Percentiles rank a stretch among this genome's conserved stretches.
Evolutionary conservation across 495 filamentous ascomycete species (phyloP).

Genomic region (Penicillium paradoxum): DNA sequence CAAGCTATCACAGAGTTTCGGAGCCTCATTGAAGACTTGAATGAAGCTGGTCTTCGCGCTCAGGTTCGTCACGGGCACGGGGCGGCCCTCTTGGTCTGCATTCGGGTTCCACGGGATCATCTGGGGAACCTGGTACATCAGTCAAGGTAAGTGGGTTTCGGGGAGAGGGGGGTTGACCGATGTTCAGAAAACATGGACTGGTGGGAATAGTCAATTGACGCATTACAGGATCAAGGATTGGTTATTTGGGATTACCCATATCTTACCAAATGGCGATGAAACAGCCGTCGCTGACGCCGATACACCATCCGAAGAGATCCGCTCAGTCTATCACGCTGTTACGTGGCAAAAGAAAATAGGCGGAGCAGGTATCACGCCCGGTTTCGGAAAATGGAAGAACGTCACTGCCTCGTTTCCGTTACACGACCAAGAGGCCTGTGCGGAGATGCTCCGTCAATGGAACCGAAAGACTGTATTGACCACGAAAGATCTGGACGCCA

Average conservation of each 20-base stretch:
- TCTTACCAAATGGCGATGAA: conserved; percentile 55
- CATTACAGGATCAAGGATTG: conserved; percentile 78
- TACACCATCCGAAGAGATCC: conserved; percentile 83
- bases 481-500: conserved; percentile 68
- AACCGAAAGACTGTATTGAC: conserved; percentile 67
- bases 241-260: conserved; percentile 77
- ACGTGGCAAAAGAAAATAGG: conserved; percentile 74
- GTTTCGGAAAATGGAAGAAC: conserved; percentile 73
- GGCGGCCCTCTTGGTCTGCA: conserved; percentile 72
- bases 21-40: conserved; percentile 67
- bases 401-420: conserved; percentile 84
- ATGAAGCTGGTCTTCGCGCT: conserved; percentile 68
- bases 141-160: conserved; percentile 44
- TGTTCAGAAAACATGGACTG: too few relatives aligned
- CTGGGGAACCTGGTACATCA: conserved; percentile 55
- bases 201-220: too few relatives aligned
- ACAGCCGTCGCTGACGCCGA: conserved; percentile 54
- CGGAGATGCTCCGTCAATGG: conserved; percentile 80
- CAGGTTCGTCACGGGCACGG: conserved; percentile 81
- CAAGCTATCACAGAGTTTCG: conserved; percentile 68
- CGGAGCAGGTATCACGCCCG: conserved; percentile 82
- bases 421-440: conserved; percentile 82
- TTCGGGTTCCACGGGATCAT: conserved; percentile 53
- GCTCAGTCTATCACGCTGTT: conserved; percentile 81
- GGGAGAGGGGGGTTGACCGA: too few relatives aligned